Base-by-base conservation (phyloP, 2,329 filamentous ascomycete species). In the Mariannaea elegans region DNA sequence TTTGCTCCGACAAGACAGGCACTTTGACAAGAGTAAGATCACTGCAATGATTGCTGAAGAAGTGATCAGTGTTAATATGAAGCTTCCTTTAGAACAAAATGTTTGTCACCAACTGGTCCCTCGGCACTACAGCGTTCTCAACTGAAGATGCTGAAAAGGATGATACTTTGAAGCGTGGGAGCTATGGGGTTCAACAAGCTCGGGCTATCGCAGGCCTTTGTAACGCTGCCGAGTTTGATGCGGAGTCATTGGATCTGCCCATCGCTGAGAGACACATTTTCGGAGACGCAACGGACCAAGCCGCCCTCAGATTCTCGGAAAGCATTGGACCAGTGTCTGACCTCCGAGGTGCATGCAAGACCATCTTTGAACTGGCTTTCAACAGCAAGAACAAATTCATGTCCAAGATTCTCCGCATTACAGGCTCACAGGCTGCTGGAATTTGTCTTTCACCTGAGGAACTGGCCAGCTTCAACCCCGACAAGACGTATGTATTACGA, bases 311-410 rank as follows among this genome's bases (percentile, higher is more conserved):
- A 54, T 89, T 93, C 56, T 87, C 90, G 0, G 90, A 93, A 73
- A 78, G 78, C 3, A 79, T 93, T 0, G 66, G 65, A 2, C 60
- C 65, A 0, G 85, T 91, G 0, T 75, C 81, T 1, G 83, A 89
- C 46, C 76, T 90, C 3, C 84, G 87, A 5, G 79, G 81, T 13
- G 80, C 82, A 62, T 93, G 89, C 88, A 83, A 83, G 48, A 87
- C 84, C 51, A 82, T 84, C 1, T 93, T 87, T 66, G 87, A 90
- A 53, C 78, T 92, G 23, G 85, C 89, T 0, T 94, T 94, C 74
- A 93, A 93, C 77, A 91, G 89, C 76, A 92, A 92, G 79, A 93
- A 93, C 77, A 94, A 94, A 75, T 93, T 88, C 72, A 93, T 93
- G 86, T 84, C 93, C 54, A 82, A 86, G 29, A 82, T 87, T 1